phyloP scores from a whole-genome alignment of 768 basidiomycete genomes.

The Auricularia cornea region DNA sequence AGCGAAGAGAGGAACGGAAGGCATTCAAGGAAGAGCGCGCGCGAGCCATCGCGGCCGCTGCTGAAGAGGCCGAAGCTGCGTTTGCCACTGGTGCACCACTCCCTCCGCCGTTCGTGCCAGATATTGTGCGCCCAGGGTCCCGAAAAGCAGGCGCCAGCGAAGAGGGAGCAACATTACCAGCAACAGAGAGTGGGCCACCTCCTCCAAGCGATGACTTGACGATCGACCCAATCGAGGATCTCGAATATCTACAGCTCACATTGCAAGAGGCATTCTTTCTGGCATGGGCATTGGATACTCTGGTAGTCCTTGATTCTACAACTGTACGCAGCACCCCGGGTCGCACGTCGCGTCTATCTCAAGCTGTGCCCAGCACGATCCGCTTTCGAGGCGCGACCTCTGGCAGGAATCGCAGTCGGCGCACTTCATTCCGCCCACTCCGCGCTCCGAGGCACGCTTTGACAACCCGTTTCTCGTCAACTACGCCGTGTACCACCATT shows the following conservation, averaged over 20 bases:
- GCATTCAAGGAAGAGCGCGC: constrained; percentile 94
- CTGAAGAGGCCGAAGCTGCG: constrained; percentile 67
- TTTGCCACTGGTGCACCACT: constrained; percentile 55
- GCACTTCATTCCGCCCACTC: constrained; percentile 34
- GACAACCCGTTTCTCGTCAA: constrained; percentile 91
- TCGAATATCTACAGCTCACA: constrained; percentile 88
- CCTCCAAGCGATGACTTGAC: constrained; percentile 37
- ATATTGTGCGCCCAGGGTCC: constrained; percentile 2
- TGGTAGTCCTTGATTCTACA: constrained; percentile 56
- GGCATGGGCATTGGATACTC: constrained; percentile 73
- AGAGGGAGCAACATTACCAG: constrained; percentile 1
- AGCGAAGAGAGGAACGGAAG: constrained; percentile 77
- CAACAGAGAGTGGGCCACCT: too few relatives aligned
- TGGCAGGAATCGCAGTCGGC: constrained; percentile 58
- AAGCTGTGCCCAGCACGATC: constrained; percentile 33
- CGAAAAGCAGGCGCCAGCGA: background rate
- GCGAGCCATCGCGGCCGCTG: constrained; percentile 72
- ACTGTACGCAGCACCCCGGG: constrained; percentile 41
- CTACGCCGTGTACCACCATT: constrained; percentile 91
- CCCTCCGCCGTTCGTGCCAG: constrained; percentile 9
- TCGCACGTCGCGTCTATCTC: background rate
- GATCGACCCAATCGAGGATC: constrained; percentile 50
- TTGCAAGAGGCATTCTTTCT: constrained; percentile 88
- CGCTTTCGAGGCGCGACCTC: constrained; percentile 48
- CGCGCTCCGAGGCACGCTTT: constrained; percentile 34